These are phyloP conservation scores for Arthrobotrys pseudoclavata DNA, from an alignment of 2,329 filamentous ascomycete genomes.

Conservation along the genomic window DNA sequence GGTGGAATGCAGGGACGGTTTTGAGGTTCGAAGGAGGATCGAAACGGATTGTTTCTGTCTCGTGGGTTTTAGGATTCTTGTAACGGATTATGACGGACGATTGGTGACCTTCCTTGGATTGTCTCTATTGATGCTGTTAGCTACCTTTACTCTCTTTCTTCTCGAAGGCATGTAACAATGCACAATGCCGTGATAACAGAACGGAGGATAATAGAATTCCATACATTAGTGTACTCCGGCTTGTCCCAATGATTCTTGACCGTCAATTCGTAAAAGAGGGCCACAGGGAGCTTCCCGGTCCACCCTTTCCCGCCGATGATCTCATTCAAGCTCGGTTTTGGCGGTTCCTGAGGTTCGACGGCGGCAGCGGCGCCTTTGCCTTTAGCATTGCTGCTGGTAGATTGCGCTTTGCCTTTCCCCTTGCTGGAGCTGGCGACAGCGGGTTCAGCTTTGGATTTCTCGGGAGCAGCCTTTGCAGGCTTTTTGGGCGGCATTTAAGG, in stretches of 20 bases:
- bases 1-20: slow-evolving; percentile 75
- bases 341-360: slow-evolving; percentile 61
- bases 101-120: slow-evolving; percentile 79
- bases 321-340: slow-evolving; percentile 73
- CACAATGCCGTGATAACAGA: background rate
- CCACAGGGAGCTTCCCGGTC: slow-evolving; percentile 96
- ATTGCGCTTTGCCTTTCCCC: slow-evolving; percentile 41
- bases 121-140: slow-evolving; percentile 68
- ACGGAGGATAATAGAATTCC: slow-evolving; percentile 49
- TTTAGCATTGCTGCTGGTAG: slow-evolving; percentile 29
- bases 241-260: slow-evolving; percentile 90
- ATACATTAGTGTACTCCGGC: slow-evolving; percentile 87
- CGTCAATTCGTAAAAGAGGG: slow-evolving; percentile 60
- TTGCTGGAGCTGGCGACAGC: slow-evolving; percentile 29
- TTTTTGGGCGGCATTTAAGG: slow-evolving; percentile 53
- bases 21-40: slow-evolving; percentile 80
- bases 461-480: slow-evolving; percentile 46
- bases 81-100: slow-evolving; percentile 84
- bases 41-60: slow-evolving; percentile 74
- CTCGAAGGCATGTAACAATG: background rate
- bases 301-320: slow-evolving; percentile 94
- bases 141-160: background rate
- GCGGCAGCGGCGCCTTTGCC: slow-evolving; percentile 58
- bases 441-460: slow-evolving; percentile 44
- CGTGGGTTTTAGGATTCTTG: slow-evolving; percentile 84